Evolutionary conservation across 108 stramenopile genomes (phyloP).

Genomic region (Skeletonema marinoi): DNA sequence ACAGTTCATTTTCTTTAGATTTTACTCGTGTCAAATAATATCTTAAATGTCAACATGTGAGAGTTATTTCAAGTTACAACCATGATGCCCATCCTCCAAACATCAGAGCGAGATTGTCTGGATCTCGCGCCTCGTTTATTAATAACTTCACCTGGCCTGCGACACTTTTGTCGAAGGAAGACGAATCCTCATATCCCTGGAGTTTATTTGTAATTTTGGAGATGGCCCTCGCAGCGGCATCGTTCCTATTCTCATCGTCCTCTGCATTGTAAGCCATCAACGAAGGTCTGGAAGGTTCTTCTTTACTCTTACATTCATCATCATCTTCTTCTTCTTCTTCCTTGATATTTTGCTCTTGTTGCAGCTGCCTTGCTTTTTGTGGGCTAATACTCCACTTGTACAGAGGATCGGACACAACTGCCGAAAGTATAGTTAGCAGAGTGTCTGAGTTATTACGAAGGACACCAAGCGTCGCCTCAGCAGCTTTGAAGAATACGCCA

Average conservation of each 20-base stretch:
- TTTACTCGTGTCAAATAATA: too few species aligned
- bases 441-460: constrained; percentile 80
- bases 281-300: constrained; percentile 4
- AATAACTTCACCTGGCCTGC: constrained; percentile 95
- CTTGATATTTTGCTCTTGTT: constrained; percentile 39
- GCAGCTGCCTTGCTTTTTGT: constrained; percentile 54
- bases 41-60: too few species aligned
- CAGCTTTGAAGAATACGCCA: constrained; percentile 83
- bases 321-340: constrained; percentile 25
- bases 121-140: constrained; percentile 93
- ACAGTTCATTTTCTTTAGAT: too few species aligned
- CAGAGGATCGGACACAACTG: constrained; percentile 93
- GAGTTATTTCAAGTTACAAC: constrained; percentile 45
- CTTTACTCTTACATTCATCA: constrained; percentile 12
- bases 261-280: constrained; percentile 1
- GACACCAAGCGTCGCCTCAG: constrained; percentile 80
- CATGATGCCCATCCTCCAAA: constrained; percentile 96
- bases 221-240: constrained; percentile 66
- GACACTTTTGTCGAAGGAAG: constrained; percentile 89
- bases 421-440: constrained; percentile 92
- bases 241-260: constrained; percentile 43
- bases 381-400: constrained; percentile 93
- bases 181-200: constrained; percentile 96
- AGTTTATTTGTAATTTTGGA: constrained; percentile 92
- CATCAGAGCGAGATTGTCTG: constrained; percentile 84